A percentile compares a stretch with the other conserved stretches of the same genome.
Conservation (phyloP, 2,329 filamentous ascomycete genomes). For the Hyphodiscus sp. region DNA sequence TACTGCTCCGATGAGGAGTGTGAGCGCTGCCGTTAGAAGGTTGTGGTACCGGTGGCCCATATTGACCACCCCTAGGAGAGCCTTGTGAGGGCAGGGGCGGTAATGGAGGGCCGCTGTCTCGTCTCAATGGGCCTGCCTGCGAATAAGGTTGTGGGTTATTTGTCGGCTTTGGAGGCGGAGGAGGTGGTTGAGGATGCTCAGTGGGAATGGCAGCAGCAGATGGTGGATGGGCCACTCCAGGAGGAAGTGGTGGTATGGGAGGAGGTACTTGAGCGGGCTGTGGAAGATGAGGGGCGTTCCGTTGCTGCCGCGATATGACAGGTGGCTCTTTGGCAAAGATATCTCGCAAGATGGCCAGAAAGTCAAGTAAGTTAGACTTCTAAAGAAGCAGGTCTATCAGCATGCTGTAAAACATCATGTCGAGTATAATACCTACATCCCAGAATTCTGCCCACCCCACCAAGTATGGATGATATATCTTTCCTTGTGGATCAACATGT, state of each 20-base stretch:
- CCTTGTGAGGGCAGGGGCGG: conserved; percentile 27
- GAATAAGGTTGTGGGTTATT: conserved; percentile 14
- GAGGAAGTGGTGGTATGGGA: conserved; percentile 65
- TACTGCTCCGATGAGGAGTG: conserved; percentile 29
- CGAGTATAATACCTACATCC: conserved; percentile 59
- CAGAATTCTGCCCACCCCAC: conserved; percentile 83
- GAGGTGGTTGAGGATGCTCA: conserved; percentile 26
- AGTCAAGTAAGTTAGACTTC: conserved; percentile 81
- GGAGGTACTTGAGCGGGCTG: conserved; percentile 45
- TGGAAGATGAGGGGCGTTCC: conserved; percentile 34
- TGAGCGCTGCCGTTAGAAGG: conserved; percentile 12
- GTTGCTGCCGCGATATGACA: conserved; percentile 66
- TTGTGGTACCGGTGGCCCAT: conserved; percentile 18
- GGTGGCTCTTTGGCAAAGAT: conserved; percentile 94
- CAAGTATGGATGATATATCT: conserved; percentile 92
- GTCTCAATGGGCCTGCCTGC: conserved; percentile 11
- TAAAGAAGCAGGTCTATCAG: conserved; percentile 32
- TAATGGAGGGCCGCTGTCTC: conserved; percentile 27
- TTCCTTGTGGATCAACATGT: conserved; percentile 88
- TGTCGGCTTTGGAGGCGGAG: conserved; percentile 28
- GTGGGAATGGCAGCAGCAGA: conserved; percentile 28
- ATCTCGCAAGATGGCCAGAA: conserved; percentile 74
- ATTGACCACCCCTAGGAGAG: conserved; percentile 15
- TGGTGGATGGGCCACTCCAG: conserved; percentile 46
- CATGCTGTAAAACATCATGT: background rate